Evolutionary conservation across 2,329 filamentous ascomycete genomes (phyloP).

Genomic region (Cladophialophora bantiana): DNA sequence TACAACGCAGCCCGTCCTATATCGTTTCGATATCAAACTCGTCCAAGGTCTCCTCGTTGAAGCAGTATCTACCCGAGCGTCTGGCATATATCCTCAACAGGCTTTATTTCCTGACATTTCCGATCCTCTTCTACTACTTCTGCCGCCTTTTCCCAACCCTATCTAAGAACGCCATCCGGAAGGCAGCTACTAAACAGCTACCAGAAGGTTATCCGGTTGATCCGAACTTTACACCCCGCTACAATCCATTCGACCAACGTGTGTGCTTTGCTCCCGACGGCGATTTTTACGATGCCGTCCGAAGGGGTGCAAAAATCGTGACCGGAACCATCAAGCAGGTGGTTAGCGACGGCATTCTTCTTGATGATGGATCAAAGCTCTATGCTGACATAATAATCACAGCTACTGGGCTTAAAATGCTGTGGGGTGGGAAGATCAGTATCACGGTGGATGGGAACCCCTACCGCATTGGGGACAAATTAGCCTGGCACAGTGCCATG

Average conservation of each 20-base stretch:
- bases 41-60: background rate
- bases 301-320: slow-evolving; percentile 58
- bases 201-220: slow-evolving; percentile 55
- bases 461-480: slow-evolving; percentile 45
- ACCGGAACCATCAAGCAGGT: slow-evolving; percentile 63
- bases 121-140: slow-evolving; percentile 27
- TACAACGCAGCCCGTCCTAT: slow-evolving; percentile 79
- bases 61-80: slow-evolving; percentile 20
- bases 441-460: slow-evolving; percentile 48
- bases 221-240: slow-evolving; percentile 69
- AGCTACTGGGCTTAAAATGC: slow-evolving; percentile 52
- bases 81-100: slow-evolving; percentile 26
- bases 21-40: slow-evolving; percentile 52
- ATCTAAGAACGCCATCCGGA: slow-evolving; percentile 20
- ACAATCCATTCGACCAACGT: slow-evolving; percentile 75
- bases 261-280: slow-evolving; percentile 66
- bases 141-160: slow-evolving; percentile 29
- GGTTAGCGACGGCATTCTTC: slow-evolving; percentile 56
- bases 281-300: slow-evolving; percentile 63
- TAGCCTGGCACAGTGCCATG: slow-evolving; percentile 53
- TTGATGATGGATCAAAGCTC: slow-evolving; percentile 51
- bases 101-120: slow-evolving; percentile 23
- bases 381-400: slow-evolving; percentile 53
- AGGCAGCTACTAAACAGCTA: slow-evolving; percentile 19
- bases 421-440: slow-evolving; percentile 46